These are phyloP conservation scores for Naganishia kalamii DNA, from an alignment of 768 basidiomycete species.

Conservation along the genomic window DNA sequence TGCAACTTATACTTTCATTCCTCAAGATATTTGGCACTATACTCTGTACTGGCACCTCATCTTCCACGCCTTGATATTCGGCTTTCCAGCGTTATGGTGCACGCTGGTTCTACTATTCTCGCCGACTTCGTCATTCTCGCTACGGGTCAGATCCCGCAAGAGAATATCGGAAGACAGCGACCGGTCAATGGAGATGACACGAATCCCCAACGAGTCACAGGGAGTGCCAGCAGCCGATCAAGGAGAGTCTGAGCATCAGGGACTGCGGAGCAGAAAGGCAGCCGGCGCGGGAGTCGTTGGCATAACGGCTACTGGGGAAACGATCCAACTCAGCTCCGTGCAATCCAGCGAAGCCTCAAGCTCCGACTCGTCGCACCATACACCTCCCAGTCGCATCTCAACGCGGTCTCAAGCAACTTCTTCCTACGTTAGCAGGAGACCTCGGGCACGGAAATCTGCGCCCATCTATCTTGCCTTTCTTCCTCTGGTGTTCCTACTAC, in stretches of 20 bases:
- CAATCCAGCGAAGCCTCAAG: neutral
- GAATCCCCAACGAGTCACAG: neutral
- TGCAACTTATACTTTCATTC: neutral
- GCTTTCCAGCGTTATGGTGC: constrained; percentile 21
- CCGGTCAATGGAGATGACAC: neutral
- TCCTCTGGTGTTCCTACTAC: constrained; percentile 7
- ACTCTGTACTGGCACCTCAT: constrained; percentile 27
- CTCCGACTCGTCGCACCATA: neutral
- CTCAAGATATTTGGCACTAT: constrained; percentile 24
- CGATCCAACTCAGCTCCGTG: neutral
- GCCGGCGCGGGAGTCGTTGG: neutral
- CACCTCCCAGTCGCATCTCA: no score
- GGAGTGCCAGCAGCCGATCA: neutral
- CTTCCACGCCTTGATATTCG: constrained; percentile 24
- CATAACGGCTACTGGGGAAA: neutral
- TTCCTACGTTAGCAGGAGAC: neutral
- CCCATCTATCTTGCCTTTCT: constrained; percentile 22
- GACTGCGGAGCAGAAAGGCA: neutral
- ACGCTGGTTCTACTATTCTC: constrained; percentile 23
- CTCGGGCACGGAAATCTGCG: constrained; percentile 1
- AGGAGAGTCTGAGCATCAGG: neutral
- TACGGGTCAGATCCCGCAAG: neutral
- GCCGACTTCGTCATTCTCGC: constrained; percentile 17
- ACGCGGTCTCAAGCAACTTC: no score
- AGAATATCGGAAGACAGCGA: neutral